A percentile compares a stretch with the other conserved stretches of the same genome.
phyloP scores from a whole-genome alignment of 2,329 filamentous ascomycete genomes.

The Fusarium paranaense region DNA sequence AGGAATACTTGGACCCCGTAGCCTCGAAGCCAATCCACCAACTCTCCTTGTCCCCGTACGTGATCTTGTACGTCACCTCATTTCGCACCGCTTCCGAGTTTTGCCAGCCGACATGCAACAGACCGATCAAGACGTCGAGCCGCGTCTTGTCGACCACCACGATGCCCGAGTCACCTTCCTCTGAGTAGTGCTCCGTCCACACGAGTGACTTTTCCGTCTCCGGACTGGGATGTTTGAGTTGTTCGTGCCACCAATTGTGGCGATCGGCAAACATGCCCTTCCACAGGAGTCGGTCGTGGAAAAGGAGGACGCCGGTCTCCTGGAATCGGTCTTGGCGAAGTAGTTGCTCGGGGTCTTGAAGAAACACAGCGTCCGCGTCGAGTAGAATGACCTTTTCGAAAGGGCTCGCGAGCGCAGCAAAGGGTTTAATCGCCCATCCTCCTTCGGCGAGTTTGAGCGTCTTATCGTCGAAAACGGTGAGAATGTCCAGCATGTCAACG shows the following conservation, averaged over 20 bases:
- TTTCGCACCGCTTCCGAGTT: constrained; percentile 55
- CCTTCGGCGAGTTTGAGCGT: constrained; percentile 45
- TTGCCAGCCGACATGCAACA: constrained; percentile 59
- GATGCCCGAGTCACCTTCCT: constrained; percentile 57
- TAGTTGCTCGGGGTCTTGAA: constrained; percentile 51
- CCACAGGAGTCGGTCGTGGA: constrained; percentile 57
- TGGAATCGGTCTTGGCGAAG: constrained; percentile 47
- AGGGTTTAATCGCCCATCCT: constrained; percentile 56
- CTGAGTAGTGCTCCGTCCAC: constrained; percentile 54
- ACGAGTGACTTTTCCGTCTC: constrained; percentile 51
- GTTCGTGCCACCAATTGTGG: constrained; percentile 53
- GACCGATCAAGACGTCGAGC: constrained; percentile 50
- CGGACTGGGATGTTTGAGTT: constrained; percentile 50
- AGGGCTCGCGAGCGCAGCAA: constrained; percentile 51
- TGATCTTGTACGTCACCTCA: constrained; percentile 54
- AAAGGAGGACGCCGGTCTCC: constrained; percentile 51
- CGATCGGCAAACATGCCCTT: constrained; percentile 49
- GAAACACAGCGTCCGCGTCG: constrained; percentile 55
- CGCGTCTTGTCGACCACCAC: constrained; percentile 56
- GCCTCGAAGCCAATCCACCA: constrained; percentile 60
- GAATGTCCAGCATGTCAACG: constrained; percentile 49
- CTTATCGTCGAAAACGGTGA: constrained; percentile 48
- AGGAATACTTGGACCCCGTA: constrained; percentile 51
- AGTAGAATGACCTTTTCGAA: constrained; percentile 54
- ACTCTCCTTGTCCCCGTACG: constrained; percentile 59